Evolutionary conservation across 2,329 filamentous ascomycete species (phyloP).

Genomic region (Phaeosphaeriaceae sp.): DNA sequence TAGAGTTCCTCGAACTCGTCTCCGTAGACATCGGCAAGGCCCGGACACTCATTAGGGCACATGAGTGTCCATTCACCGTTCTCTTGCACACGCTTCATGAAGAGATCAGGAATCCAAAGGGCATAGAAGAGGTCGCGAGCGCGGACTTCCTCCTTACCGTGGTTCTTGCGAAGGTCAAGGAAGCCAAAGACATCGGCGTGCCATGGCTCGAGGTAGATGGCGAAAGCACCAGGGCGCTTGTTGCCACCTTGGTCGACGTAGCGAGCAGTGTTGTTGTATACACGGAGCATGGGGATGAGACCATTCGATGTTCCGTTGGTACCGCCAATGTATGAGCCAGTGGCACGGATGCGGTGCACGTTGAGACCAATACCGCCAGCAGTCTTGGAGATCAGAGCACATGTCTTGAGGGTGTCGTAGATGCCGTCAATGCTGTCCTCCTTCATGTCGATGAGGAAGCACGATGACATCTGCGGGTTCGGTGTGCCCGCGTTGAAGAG

Average conservation of each 20-base stretch:
- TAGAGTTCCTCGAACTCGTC: slow-evolving; percentile 97
- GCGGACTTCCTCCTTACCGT: slow-evolving; percentile 97
- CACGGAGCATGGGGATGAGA: slow-evolving; percentile 95
- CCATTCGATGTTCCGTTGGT: slow-evolving; percentile 99
- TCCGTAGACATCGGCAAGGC: slow-evolving; percentile 94
- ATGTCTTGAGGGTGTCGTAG: slow-evolving; percentile 98
- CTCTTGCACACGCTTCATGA: slow-evolving; percentile 99
- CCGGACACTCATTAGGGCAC: slow-evolving; percentile 96
- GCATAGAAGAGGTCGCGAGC: slow-evolving; percentile 97
- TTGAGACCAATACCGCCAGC: slow-evolving; percentile 98
- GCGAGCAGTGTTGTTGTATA: slow-evolving; percentile 98
- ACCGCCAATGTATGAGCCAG: slow-evolving; percentile 96
- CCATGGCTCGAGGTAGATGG: slow-evolving; percentile 99
- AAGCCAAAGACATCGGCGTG: slow-evolving; percentile 98
- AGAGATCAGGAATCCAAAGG: slow-evolving; percentile 97
- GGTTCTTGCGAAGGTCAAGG: slow-evolving; percentile 97
- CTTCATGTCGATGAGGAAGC: slow-evolving; percentile 99
- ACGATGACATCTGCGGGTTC: slow-evolving; percentile 92
- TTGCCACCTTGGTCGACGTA: slow-evolving; percentile 99
- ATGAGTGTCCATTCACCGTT: slow-evolving; percentile 97
- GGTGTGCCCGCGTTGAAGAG: slow-evolving; percentile 98
- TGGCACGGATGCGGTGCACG: slow-evolving; percentile 94
- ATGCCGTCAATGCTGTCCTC: slow-evolving; percentile 99
- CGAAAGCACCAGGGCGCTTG: slow-evolving; percentile 97
- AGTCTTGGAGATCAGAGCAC: slow-evolving; percentile 99